A percentile compares a stretch with the other conserved stretches of the same genome.
These are phyloP conservation scores for Fusarium torulosum DNA, from an alignment of 2,329 filamentous ascomycete species.

Conservation along the genomic window DNA sequence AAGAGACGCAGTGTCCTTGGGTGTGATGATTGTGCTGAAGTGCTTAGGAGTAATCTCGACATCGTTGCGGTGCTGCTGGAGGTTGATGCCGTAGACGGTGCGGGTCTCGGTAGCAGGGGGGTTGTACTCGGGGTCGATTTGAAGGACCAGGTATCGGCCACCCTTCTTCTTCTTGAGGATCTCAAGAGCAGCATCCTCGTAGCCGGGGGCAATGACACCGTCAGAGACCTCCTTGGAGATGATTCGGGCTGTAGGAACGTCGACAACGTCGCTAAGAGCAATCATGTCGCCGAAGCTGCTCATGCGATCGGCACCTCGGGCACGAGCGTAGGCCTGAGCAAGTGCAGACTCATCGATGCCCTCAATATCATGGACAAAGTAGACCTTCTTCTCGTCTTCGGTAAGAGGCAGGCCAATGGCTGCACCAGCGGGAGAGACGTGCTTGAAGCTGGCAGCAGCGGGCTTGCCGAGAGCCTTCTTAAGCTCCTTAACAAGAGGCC, in stretches of 20 bases:
- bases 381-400: slow-evolving; percentile 93
- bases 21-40: slow-evolving; percentile 87
- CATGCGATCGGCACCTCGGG: slow-evolving; percentile 96
- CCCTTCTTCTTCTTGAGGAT: slow-evolving; percentile 98
- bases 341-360: slow-evolving; percentile 87
- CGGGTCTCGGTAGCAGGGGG: slow-evolving; percentile 85
- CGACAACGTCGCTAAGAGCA: slow-evolving; percentile 89
- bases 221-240: slow-evolving; percentile 98
- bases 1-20: slow-evolving; percentile 79
- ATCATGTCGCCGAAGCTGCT: slow-evolving; percentile 98
- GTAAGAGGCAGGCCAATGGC: slow-evolving; percentile 91
- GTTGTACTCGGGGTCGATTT: slow-evolving; percentile 90
- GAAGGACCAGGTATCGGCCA: slow-evolving; percentile 93
- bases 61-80: slow-evolving; percentile 94
- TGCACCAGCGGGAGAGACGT: slow-evolving; percentile 95
- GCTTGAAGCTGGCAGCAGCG: slow-evolving; percentile 98
- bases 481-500: slow-evolving; percentile 96
- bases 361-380: slow-evolving; percentile 96
- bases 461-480: slow-evolving; percentile 88
- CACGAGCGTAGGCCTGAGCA: slow-evolving; percentile 95
- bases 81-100: slow-evolving; percentile 89
- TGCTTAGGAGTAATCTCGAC: slow-evolving; percentile 85
- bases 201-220: slow-evolving; percentile 92
- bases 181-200: slow-evolving; percentile 85
- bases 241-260: slow-evolving; percentile 94